phyloP scores from a whole-genome alignment of 345 rosid genomes.

The Camelina neglecta region DNA sequence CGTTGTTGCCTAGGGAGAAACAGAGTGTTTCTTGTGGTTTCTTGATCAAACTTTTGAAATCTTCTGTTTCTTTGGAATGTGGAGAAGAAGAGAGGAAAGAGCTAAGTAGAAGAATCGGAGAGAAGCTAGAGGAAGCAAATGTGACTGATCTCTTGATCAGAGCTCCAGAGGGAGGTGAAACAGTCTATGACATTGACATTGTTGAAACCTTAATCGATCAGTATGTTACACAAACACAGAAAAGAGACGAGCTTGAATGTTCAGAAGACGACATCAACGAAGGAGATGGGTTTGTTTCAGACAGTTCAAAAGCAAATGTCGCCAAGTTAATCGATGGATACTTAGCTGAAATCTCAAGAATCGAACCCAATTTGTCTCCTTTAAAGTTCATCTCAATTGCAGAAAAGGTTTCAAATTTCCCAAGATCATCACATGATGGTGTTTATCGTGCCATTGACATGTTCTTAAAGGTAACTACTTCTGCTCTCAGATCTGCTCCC shows the following conservation, averaged over 20 bases:
- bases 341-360: conserved; percentile 62
- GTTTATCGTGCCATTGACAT: conserved; percentile 76
- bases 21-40: conserved; percentile 61
- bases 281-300: conserved; percentile 45
- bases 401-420: conserved; percentile 52
- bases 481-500: neutral
- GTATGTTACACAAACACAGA: conserved; percentile 47
- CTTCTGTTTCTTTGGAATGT: conserved; percentile 53
- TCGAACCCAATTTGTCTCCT: conserved; percentile 56
- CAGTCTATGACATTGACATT: conserved; percentile 60
- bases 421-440: conserved; percentile 69
- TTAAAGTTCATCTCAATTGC: conserved; percentile 53
- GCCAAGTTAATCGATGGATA: conserved; percentile 68
- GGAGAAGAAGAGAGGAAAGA: conserved; percentile 56
- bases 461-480: conserved; percentile 60
- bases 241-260: conserved; percentile 34
- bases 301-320: conserved; percentile 52
- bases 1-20: conserved; percentile 59
- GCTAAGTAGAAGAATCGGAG: conserved; percentile 57
- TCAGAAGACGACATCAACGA: conserved; percentile 34
- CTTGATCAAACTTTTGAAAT: conserved; percentile 63
- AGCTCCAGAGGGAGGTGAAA: conserved; percentile 51
- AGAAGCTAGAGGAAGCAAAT: conserved; percentile 65
- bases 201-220: conserved; percentile 60
- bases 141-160: conserved; percentile 61